Base-by-base conservation (phyloP, 2,329 filamentous ascomycete genomes). In the Didymella sp. region DNA sequence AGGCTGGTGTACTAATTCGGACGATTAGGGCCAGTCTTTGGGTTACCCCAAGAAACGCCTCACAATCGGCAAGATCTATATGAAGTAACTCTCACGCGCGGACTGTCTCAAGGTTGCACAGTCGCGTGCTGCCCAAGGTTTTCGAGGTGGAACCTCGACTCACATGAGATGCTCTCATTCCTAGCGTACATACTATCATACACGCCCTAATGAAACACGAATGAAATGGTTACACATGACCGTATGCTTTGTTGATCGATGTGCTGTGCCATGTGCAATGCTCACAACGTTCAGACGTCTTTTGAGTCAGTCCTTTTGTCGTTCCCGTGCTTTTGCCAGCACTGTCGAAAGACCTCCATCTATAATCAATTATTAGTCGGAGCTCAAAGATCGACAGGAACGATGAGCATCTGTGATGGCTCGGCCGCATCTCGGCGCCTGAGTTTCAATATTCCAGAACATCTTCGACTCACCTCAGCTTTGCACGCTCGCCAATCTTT, bases 401-500 rank as follows among this genome's bases (percentile, higher is more conserved):
- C 24, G 27, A 57, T 37, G 37, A 27, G 47, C 27, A 40, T 47
- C 43, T 59, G 44, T 35, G n/a, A 53, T 37, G 41, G 53, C 56
- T 72, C 69, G 70, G 71, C 70, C 57, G 25, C 61, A 62, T 64
- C 59, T 70, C 69, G 66, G 69, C 56, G 64, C 25, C 63, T 54
- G 55, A 63, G 43, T 43, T 45, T 35, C 49, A 50, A 52, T 56
- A 19, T 59, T 47, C 22, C 43, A 41, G 48, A 52, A 40, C 31
- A 55, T 13, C 54, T 22, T 43, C 24, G 25, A 79, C 89, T 81
- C 76, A 96, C 94, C 86, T 98, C 94, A 64, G 87, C 83, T 73
- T 90, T 90, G 78, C 95, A 99, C 56, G 84, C 83, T 67, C 95
- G 84, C 94, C 95, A 99, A 75, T 99, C 95, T 75, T 93, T 96